These are phyloP conservation scores for Mycena rebaudengoi DNA, from an alignment of 768 basidiomycete genomes.

Conservation along the genomic window DNA sequence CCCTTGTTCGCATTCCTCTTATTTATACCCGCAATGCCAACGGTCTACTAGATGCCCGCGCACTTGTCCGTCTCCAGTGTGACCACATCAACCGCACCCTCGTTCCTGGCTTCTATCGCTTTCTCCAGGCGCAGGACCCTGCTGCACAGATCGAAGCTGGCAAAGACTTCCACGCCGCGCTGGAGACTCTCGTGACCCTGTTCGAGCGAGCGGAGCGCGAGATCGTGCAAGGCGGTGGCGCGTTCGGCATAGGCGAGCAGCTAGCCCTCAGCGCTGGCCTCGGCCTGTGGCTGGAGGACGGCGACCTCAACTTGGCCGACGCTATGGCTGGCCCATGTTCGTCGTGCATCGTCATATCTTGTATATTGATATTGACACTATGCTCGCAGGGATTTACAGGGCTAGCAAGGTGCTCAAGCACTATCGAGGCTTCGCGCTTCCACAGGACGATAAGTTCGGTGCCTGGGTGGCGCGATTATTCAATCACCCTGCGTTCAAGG, in stretches of 20 bases:
- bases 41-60: conserved; percentile 62
- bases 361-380: background rate
- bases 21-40: background rate
- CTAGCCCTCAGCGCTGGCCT: conserved; percentile 48
- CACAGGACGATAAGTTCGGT: conserved; percentile 54
- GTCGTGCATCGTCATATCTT: conserved; percentile 29
- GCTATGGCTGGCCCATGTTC: conserved; percentile 77
- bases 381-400: conserved; percentile 69
- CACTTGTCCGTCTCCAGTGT: conserved; percentile 70
- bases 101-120: conserved; percentile 79
- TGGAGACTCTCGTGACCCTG: conserved; percentile 60
- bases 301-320: conserved; percentile 68
- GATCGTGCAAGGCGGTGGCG: conserved; percentile 48
- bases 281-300: conserved; percentile 69
- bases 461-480: conserved; percentile 65
- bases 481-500: conserved; percentile 67
- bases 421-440: conserved; percentile 73
- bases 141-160: conserved; percentile 59
- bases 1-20: conserved; percentile 57
- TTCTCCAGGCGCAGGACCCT: conserved; percentile 72
- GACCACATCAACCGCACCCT: conserved; percentile 72
- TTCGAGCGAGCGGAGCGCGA: conserved; percentile 66
- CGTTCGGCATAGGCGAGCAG: conserved; percentile 49
- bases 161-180: conserved; percentile 60
- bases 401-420: conserved; percentile 69